Percentiles rank a stretch among this genome's conserved stretches.
phyloP scores from a whole-genome alignment of 345 rosid species.

The Lepidium didymum region DNA sequence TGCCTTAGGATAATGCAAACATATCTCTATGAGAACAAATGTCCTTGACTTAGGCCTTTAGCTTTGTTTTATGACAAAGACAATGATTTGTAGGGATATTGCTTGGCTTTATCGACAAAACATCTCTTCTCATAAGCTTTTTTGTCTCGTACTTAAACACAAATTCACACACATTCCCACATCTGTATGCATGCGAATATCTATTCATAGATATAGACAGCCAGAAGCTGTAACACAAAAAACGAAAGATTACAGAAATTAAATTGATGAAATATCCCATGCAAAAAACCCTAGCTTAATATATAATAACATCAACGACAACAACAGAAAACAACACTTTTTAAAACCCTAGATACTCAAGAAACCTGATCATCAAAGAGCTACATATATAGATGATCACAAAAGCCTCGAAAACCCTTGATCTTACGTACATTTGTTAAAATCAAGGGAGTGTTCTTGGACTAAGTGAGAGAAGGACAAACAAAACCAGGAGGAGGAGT shows the following conservation, averaged over 20 bases:
- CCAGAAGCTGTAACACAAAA: not conserved
- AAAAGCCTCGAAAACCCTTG: conserved; percentile 1
- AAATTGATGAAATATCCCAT: not conserved
- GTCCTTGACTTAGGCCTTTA: not conserved
- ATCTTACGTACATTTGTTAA: not conserved
- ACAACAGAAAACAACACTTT: conserved; percentile 1
- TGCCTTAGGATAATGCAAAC: not conserved
- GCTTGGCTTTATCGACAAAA: not conserved
- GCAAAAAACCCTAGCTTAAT: conserved; percentile 10
- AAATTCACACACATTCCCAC: not conserved
- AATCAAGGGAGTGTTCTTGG: not conserved
- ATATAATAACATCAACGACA: not conserved
- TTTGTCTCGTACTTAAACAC: not conserved
- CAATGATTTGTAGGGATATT: not conserved
- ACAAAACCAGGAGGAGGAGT: conserved; percentile 68
- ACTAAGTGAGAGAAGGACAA: conserved; percentile 46
- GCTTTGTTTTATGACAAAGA: not conserved
- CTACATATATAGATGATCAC: conserved; percentile 4
- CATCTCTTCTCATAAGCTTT: not conserved
- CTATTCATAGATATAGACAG: not conserved
- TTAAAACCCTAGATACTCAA: conserved; percentile 2
- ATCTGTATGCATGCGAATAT: conserved; percentile 1
- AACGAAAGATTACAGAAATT: conserved; percentile 8
- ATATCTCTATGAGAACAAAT: not conserved
- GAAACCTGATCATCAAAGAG: not conserved